Base-by-base conservation (phyloP, 2,329 filamentous ascomycete species). In the Intubia oerlemansii region DNA sequence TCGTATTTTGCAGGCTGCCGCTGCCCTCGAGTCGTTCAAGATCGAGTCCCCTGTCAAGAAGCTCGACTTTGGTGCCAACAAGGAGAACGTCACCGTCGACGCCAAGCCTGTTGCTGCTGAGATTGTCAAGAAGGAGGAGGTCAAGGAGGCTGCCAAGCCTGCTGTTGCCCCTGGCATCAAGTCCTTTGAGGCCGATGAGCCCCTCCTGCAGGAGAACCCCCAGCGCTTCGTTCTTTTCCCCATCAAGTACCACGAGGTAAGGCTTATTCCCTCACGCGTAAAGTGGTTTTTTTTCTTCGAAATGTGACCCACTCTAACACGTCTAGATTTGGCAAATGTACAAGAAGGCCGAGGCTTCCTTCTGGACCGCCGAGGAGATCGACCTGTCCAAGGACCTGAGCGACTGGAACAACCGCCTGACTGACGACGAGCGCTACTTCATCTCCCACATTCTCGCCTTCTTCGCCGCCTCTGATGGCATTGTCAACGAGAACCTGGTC, bases 301-400 rank as follows among this genome's bases (percentile, higher is more conserved):
- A n/a, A n/a, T n/a, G n/a, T n/a, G n/a, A n/a, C n/a, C n/a, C n/a
- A n/a, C n/a, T 43, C 54, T 62, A 48, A 65, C 48, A 36, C n/a
- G n/a, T n/a, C 7, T 43, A 93, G 84, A 90, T 93, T 54, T 98
- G 88, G 88, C 85, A 95, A 56, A 95, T 95, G 85, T 98, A 98
- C 71, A 98, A 98, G 72, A 95, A 95, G 62, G 84, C 84, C 41
- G 85, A 98, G 55, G 88, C 88, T 30, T 95, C 88, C 24, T 98
- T 98, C 74, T 98, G 88, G 88, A 98, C 88, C 24, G 88, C 88
- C 29, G 88, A 98, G 55, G 88, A 98, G 63, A 95, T 98, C 44
- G 88, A 98, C 56, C 70, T 98, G 29, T 95, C 85, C 46, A 98
- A 98, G 62, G 88, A 98, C 53, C 66, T 95, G 34, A 80, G 93